These are phyloP conservation scores for Annona squamosa DNA, from an alignment of 164 flowering plant species.

Conservation along the genomic window DNA sequence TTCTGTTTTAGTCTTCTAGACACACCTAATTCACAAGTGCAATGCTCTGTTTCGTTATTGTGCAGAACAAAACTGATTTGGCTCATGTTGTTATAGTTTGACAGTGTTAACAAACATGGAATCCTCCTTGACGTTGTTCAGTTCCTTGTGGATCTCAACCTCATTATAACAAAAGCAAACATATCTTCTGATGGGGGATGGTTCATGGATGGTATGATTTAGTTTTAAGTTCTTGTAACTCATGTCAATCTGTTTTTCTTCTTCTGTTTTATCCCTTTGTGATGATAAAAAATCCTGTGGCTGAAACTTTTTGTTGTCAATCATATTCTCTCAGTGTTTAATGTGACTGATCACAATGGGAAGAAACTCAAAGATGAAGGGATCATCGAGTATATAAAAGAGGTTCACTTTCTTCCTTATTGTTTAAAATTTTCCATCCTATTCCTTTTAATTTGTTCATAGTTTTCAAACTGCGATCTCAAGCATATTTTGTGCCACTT, in stretches of 20 bases:
- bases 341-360: slow-evolving; percentile 54
- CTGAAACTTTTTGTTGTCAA: neutral
- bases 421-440: too few species aligned
- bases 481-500: neutral
- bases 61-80: neutral
- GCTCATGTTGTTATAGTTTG: slow-evolving; percentile 45
- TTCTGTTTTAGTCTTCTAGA: neutral
- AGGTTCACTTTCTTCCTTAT: slow-evolving; percentile 12
- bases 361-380: slow-evolving; percentile 38
- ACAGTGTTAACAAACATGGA: slow-evolving; percentile 78
- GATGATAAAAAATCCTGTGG: neutral
- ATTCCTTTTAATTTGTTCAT: too few species aligned
- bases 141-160: slow-evolving; percentile 74
- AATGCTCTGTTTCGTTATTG: neutral
- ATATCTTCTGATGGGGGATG: slow-evolving; percentile 89
- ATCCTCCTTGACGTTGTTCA: slow-evolving; percentile 78
- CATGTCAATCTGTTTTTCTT: neutral
- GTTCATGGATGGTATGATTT: slow-evolving; percentile 89
- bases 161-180: slow-evolving; percentile 66
- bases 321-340: slow-evolving; percentile 39
- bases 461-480: neutral
- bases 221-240: neutral
- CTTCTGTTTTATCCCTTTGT: neutral
- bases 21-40: neutral
- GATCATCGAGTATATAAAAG: slow-evolving; percentile 26